Evolutionary conservation across 768 basidiomycete genomes (phyloP).

Genomic region (Pilatotrama ljubarskyi): DNA sequence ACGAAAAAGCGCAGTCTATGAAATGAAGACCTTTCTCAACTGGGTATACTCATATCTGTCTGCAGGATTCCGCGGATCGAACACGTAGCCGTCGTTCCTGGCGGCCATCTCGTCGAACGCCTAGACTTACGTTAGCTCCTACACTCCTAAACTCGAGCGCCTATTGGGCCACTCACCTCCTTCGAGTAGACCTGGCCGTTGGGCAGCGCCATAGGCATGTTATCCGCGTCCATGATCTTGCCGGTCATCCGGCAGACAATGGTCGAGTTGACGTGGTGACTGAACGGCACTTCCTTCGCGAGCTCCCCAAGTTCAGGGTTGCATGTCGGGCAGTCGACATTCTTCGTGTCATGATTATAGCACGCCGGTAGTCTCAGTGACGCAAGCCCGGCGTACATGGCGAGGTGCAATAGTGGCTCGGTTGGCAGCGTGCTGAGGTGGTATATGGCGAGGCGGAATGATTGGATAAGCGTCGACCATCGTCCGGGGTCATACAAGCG

Average conservation of each 20-base stretch:
- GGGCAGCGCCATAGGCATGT: constrained; percentile 89
- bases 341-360: constrained; percentile 59
- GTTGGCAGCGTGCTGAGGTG: constrained; percentile 84
- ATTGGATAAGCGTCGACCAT: constrained; percentile 72
- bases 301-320: constrained; percentile 74
- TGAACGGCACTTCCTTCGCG: constrained; percentile 83
- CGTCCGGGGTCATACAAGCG: constrained; percentile 79
- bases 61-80: constrained; percentile 71
- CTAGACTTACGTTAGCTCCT: constrained; percentile 40
- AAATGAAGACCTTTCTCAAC: constrained; percentile 89
- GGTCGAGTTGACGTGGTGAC: constrained; percentile 93
- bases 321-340: constrained; percentile 91
- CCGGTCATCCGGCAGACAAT: constrained; percentile 92
- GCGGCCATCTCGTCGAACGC: constrained; percentile 87
- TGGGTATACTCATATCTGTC: constrained; percentile 61
- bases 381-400: constrained; percentile 89
- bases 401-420: constrained; percentile 82
- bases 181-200: constrained; percentile 87
- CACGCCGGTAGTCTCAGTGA: constrained; percentile 90
- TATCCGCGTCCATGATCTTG: constrained; percentile 93
- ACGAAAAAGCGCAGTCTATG: constrained; percentile 41
- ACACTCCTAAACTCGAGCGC: neutral
- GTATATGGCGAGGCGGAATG: constrained; percentile 87
- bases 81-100: constrained; percentile 76
- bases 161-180: constrained; percentile 51